phyloP scores from a whole-genome alignment of 352 stramenopile species.

The Thalassiosira hispida region DNA sequence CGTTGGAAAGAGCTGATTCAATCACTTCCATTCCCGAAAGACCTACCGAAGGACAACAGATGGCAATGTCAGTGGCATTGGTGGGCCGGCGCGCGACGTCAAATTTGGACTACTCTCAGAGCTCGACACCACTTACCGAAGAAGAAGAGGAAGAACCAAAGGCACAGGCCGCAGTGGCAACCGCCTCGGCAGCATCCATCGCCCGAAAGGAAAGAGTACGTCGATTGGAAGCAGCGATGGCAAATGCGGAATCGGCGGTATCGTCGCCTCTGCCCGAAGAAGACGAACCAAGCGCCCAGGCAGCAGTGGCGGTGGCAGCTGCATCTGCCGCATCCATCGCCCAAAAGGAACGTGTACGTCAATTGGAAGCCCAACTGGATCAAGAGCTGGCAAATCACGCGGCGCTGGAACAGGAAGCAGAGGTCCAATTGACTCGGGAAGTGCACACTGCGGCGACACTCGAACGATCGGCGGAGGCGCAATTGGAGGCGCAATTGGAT shows the following conservation, averaged over 20 bases:
- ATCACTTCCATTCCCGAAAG: no score
- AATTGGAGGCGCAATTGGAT: constrained; percentile 31
- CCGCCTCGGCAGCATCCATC: background rate
- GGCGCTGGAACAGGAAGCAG: background rate
- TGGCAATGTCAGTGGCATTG: no score
- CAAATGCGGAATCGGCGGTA: no score
- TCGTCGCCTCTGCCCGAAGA: background rate
- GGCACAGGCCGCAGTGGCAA: background rate
- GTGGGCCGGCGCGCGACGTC: no score
- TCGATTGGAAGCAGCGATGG: no score
- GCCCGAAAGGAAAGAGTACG: no score
- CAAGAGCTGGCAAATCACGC: constrained; percentile 4
- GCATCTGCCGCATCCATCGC: background rate
- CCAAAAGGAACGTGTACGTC: background rate
- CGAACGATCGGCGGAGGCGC: background rate
- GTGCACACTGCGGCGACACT: constrained; percentile 17
- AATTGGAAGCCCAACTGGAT: constrained; percentile 23
- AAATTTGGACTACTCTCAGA: no score
- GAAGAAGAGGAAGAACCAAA: background rate
- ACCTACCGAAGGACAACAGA: no score
- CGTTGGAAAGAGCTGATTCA: no score
- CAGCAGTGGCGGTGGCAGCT: background rate
- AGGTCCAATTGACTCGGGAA: no score
- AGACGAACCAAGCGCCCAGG: background rate
- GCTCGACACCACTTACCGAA: background rate